These are phyloP conservation scores for Chalciporus sp. DNA, from an alignment of 1,284 basidiomycete genomes.

Conservation along the genomic window DNA sequence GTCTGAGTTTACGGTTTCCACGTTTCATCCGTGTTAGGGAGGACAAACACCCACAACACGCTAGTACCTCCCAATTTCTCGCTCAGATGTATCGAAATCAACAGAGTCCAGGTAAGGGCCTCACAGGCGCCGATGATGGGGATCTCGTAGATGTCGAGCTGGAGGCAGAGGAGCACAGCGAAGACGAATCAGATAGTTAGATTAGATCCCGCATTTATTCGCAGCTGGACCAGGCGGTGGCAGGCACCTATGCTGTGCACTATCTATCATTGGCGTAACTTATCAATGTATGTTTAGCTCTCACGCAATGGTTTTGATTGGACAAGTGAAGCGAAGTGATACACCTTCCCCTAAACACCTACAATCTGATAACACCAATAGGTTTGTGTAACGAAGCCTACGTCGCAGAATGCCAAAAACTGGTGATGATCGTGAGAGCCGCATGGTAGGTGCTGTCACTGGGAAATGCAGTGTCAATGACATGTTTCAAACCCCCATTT, in stretches of 20 bases:
- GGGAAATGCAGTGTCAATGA: constrained; percentile 23
- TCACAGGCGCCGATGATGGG: constrained; percentile 47
- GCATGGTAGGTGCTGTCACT: constrained; percentile 22
- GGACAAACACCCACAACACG: constrained; percentile 80
- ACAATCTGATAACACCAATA: background rate
- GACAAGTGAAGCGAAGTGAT: background rate
- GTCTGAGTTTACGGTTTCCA: constrained; percentile 87
- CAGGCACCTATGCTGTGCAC: background rate
- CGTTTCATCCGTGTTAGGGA: constrained; percentile 81
- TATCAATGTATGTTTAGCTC: background rate
- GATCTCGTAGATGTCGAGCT: constrained; percentile 58
- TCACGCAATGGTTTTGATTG: background rate
- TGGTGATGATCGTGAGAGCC: constrained; percentile 20
- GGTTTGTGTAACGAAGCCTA: background rate
- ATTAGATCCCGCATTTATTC: background rate
- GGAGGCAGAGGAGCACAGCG: constrained; percentile 36
- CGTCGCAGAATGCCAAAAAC: constrained; percentile 23
- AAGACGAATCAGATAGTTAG: constrained; percentile 33
- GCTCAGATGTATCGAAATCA: constrained; percentile 72
- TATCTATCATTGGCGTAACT: background rate
- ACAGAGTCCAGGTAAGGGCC: constrained; percentile 44
- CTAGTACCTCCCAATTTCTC: constrained; percentile 76
- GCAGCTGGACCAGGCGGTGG: no score
- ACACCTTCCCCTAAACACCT: background rate
- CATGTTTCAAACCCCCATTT: constrained; percentile 20